These are phyloP conservation scores for Ustanciosporium gigantosporum DNA, from an alignment of 1,284 basidiomycete species.

Conservation along the genomic window DNA sequence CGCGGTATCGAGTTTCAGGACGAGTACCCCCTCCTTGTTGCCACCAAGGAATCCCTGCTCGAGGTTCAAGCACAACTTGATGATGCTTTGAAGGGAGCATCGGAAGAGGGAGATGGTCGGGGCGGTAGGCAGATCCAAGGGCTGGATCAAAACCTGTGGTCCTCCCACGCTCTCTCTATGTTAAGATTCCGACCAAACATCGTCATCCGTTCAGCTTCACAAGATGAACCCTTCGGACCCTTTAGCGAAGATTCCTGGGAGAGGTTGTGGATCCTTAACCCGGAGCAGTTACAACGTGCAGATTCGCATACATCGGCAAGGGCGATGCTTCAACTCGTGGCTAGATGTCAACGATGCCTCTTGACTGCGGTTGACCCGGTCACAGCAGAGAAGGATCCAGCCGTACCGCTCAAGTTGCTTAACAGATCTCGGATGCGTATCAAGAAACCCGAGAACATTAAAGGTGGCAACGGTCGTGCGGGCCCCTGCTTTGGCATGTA, in stretches of 20 bases:
- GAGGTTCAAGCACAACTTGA: slow-evolving; percentile 24
- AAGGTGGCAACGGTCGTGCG: slow-evolving; percentile 17
- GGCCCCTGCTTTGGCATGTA: slow-evolving; percentile 53
- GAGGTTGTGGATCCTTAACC: slow-evolving; percentile 25
- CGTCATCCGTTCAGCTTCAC: slow-evolving; percentile 6
- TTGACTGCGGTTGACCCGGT: slow-evolving; percentile 47
- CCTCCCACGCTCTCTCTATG: slow-evolving; percentile 14
- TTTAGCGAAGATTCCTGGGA: slow-evolving; percentile 47
- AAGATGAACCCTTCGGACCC: slow-evolving; percentile 1
- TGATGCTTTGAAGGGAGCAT: slow-evolving; percentile 1
- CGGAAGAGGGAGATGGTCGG: slow-evolving; percentile 2
- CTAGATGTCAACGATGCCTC: slow-evolving; percentile 44
- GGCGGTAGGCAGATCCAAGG: slow-evolving; percentile 13
- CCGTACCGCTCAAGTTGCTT: slow-evolving; percentile 41
- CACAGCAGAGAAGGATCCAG: slow-evolving; percentile 37
- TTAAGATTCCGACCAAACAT: slow-evolving; percentile 45
- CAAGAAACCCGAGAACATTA: slow-evolving; percentile 11
- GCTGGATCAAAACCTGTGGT: slow-evolving; percentile 8
- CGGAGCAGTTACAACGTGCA: neutral
- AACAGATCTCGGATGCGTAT: slow-evolving; percentile 24
- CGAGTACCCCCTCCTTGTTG: slow-evolving; percentile 47
- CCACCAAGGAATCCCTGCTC: slow-evolving; percentile 28
- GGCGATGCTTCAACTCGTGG: slow-evolving; percentile 38
- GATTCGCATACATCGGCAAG: neutral
- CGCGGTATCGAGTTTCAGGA: slow-evolving; percentile 48